Conservation (phyloP, 2,329 filamentous ascomycete species). For the Penicillium rolfsii region DNA sequence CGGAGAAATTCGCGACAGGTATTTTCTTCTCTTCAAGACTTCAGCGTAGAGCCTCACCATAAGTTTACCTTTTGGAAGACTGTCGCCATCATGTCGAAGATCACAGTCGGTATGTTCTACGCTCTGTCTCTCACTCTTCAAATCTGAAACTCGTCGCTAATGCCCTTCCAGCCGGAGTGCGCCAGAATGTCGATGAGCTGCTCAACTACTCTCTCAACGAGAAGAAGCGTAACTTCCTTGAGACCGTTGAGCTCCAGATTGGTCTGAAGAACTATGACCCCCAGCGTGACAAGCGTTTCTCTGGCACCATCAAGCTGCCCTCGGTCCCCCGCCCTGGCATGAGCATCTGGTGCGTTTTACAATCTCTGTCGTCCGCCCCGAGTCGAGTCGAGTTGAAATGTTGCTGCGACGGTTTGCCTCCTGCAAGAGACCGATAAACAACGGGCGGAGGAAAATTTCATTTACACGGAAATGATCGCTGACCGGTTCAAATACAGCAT, state of each 20-base stretch:
- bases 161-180: conserved; percentile 75
- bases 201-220: conserved; percentile 93
- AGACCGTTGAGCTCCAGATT: conserved; percentile 83
- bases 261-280: conserved; percentile 99
- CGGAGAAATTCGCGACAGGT: conserved; percentile 39
- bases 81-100: conserved; percentile 65
- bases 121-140: not conserved
- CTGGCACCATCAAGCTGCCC: conserved; percentile 94
- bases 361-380: conserved; percentile 5
- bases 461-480: conserved; percentile 17
- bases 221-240: conserved; percentile 98
- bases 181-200: conserved; percentile 88
- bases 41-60: conserved; percentile 69
- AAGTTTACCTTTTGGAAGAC: conserved; percentile 85
- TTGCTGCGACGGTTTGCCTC: not conserved
- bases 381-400: not conserved
- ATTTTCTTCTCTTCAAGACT: conserved; percentile 38
- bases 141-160: conserved; percentile 19
- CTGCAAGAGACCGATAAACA: not conserved
- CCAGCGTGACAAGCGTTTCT: conserved; percentile 99
- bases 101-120: conserved; percentile 57
- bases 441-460: not conserved
- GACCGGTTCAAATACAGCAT: conserved; percentile 57
- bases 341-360: conserved; percentile 69
- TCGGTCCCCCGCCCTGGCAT: conserved; percentile 88